Evolutionary conservation across 345 rosid species (phyloP).

Genomic region (Brassica nigra): DNA sequence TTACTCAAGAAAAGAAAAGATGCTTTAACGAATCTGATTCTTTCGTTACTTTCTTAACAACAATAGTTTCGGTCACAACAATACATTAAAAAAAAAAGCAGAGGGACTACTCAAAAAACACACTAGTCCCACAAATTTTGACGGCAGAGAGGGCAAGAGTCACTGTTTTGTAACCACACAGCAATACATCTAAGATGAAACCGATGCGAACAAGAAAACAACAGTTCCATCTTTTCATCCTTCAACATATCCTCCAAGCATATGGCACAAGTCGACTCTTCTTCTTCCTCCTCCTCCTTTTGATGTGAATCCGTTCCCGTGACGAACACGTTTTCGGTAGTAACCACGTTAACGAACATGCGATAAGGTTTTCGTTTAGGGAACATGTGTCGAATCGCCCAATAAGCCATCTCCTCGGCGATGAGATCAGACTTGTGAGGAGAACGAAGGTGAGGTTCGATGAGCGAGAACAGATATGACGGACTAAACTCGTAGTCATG

Average conservation of each 20-base stretch:
- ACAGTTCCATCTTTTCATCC: no score
- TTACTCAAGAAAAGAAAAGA: background rate
- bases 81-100: background rate
- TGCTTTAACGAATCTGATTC: background rate
- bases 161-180: background rate
- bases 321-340: background rate
- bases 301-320: background rate
- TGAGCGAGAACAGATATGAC: background rate
- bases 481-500: background rate
- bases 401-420: background rate
- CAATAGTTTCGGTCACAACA: background rate
- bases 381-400: background rate
- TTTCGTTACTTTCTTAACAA: background rate
- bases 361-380: background rate
- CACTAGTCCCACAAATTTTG: background rate
- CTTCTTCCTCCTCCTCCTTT: background rate
- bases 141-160: slow-evolving; percentile 20
- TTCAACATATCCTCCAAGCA: background rate
- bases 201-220: background rate
- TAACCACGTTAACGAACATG: background rate
- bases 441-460: background rate
- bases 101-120: background rate
- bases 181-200: background rate
- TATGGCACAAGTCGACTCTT: background rate
- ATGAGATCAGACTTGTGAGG: background rate